phyloP scores from a whole-genome alignment of 441 rosid species.

The Dalechampia spathulata region DNA sequence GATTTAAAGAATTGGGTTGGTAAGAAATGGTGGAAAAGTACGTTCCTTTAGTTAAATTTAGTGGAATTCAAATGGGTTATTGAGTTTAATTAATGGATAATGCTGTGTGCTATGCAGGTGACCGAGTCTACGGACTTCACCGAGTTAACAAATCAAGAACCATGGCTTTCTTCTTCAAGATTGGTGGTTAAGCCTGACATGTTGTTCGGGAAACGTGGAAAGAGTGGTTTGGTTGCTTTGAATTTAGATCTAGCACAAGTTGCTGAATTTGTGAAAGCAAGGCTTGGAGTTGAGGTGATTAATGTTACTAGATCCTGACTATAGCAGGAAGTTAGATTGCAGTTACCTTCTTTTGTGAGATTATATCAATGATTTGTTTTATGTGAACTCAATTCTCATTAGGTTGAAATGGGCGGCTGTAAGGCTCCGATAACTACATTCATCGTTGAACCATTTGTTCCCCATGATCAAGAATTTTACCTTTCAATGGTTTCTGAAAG shows the following conservation, averaged over 20 bases:
- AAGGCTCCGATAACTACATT: conserved; percentile 82
- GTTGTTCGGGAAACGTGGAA: conserved; percentile 90
- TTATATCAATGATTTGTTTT: conserved; percentile 1
- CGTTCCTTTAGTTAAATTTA: neutral
- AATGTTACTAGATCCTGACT: conserved; percentile 1
- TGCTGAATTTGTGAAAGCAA: conserved; percentile 75
- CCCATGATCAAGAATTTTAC: conserved; percentile 74
- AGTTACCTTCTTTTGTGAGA: conserved; percentile 4
- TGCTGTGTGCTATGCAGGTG: conserved; percentile 36
- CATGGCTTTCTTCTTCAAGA: conserved; percentile 82
- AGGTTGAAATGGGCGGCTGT: conserved; percentile 92
- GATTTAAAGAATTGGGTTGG: neutral
- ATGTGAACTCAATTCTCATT: conserved; percentile 6
- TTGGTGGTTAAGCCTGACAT: conserved; percentile 93
- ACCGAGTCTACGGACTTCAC: conserved; percentile 73
- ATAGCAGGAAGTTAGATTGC: neutral
- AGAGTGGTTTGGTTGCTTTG: conserved; percentile 84
- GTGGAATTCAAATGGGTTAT: neutral
- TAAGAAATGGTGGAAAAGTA: neutral
- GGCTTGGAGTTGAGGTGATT: conserved; percentile 75
- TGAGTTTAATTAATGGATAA: neutral
- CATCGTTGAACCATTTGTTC: conserved; percentile 80
- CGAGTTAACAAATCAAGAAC: conserved; percentile 59
- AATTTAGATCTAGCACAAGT: conserved; percentile 92
- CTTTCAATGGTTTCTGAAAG: conserved; percentile 70